These are phyloP conservation scores for Pseudozyma hubeiensis DNA, from an alignment of 1,284 basidiomycete species.

Conservation along the genomic window DNA sequence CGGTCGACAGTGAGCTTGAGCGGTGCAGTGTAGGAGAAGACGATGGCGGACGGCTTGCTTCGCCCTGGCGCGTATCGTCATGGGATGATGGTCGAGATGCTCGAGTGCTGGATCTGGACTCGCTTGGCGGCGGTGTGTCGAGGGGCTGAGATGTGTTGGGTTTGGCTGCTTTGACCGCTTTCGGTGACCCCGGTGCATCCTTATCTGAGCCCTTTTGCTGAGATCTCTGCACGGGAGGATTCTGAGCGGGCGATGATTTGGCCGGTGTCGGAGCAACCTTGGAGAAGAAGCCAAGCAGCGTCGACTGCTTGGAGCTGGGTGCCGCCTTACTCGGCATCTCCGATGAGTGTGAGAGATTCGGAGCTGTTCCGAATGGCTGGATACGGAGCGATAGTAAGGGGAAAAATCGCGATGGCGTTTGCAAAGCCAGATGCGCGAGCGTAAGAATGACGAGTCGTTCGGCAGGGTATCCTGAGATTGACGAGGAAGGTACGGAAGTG, in stretches of 20 bases:
- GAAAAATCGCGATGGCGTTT: neutral
- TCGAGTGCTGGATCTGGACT: slow-evolving; percentile 26
- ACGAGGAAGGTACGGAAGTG: too few relatives aligned
- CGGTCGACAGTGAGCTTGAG: slow-evolving; percentile 40
- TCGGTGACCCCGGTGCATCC: slow-evolving; percentile 14
- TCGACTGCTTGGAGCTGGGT: slow-evolving; percentile 40
- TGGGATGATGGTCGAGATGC: slow-evolving; percentile 6
- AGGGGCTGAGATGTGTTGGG: slow-evolving; percentile 19
- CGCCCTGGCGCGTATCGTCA: neutral
- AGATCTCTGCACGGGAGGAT: neutral
- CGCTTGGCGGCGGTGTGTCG: slow-evolving; percentile 45
- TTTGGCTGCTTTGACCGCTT: slow-evolving; percentile 4
- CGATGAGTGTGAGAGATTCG: slow-evolving; percentile 11
- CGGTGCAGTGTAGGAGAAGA: slow-evolving; percentile 38
- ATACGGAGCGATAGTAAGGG: neutral
- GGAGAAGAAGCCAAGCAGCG: slow-evolving; percentile 57
- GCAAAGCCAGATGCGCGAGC: too few relatives aligned
- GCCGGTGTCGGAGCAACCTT: slow-evolving; percentile 34
- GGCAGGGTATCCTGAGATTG: neutral
- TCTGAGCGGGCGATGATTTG: slow-evolving; percentile 15
- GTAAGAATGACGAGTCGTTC: neutral
- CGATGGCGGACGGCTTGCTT: slow-evolving; percentile 14
- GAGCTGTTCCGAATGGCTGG: slow-evolving; percentile 6
- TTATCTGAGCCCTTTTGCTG: slow-evolving; percentile 8
- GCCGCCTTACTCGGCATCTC: slow-evolving; percentile 26